A percentile compares a stretch with the other conserved stretches of the same genome.
Evolutionary conservation across 805 yeast species (phyloP).

Genomic region (Nakazawaea populi): DNA sequence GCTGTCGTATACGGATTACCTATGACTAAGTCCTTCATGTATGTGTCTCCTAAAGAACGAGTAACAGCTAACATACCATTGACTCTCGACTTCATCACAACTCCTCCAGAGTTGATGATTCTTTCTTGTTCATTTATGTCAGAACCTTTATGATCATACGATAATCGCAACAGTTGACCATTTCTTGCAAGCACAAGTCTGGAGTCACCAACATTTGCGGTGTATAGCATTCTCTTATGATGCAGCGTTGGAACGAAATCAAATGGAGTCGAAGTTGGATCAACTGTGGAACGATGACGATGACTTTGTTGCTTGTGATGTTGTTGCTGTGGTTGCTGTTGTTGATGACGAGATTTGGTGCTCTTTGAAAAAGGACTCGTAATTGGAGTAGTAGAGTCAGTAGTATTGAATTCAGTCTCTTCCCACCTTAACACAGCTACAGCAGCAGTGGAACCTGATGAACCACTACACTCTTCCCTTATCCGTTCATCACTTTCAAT

Average conservation of each 20-base stretch:
- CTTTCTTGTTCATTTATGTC: slow-evolving; percentile 74
- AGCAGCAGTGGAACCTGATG: slow-evolving; percentile 93
- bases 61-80: slow-evolving; percentile 96
- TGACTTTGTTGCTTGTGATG: not conserved
- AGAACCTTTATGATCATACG: slow-evolving; percentile 92
- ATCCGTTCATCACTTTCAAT: slow-evolving; percentile 69
- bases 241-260: slow-evolving; percentile 41
- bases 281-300: slow-evolving; percentile 7
- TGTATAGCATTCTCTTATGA: slow-evolving; percentile 74
- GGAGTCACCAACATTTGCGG: slow-evolving; percentile 95
- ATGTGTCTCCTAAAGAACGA: slow-evolving; percentile 88
- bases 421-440: slow-evolving; percentile 92
- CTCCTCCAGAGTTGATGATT: slow-evolving; percentile 74
- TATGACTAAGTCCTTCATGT: slow-evolving; percentile 81
- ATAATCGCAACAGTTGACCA: slow-evolving; percentile 71
- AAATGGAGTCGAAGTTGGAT: slow-evolving; percentile 24
- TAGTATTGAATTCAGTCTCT: slow-evolving; percentile 17
- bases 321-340: too few species aligned
- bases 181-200: slow-evolving; percentile 72
- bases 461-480: slow-evolving; percentile 53
- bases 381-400: too few species aligned
- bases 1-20: slow-evolving; percentile 92
- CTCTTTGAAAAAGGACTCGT: too few species aligned
- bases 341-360: too few species aligned
- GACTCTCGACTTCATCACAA: slow-evolving; percentile 84